Base-by-base conservation (phyloP, 2,329 filamentous ascomycete genomes). In the Hysterium pulicare region DNA sequence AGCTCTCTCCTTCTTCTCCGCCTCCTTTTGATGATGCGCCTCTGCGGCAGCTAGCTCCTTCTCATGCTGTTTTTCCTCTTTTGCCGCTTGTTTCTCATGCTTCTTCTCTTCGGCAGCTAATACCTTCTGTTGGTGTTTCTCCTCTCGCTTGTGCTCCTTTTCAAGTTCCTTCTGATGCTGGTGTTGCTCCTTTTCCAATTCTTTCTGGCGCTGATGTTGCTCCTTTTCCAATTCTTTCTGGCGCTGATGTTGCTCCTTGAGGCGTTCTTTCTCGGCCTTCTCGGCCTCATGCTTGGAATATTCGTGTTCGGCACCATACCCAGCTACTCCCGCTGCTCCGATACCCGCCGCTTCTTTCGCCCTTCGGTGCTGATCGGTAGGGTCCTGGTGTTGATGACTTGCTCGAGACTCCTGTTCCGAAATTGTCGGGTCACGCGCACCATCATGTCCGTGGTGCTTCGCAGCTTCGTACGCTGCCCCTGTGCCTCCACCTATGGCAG, bases 401-500 rank as follows among this genome's bases (percentile, higher is more conserved):
- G 22, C 23, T 30, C 4, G 28, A 21, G 42, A 20, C 9, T 46
- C 35, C 16, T 30, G 17, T 4, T 44, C 17, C 9, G 16, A 22
- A 8, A 24, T 10, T 5, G 22, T 30, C 23, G 8, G 37, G 23
- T 31, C 24, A 3, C 15, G 38, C 3, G 38, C 22, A n/a, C 20
- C 26, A 8, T 32, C 37, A 30, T 42, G 24, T 32, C 30, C 23
- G 26, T 40, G 34, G 17, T 41, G 37, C 38, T 41, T 40, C 11
- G 38, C 16, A n/a, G 33, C 22, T n/a, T 43, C 44, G 17, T 51
- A 43, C 21, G 55, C 59, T 31, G 57, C 54, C 4, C 55, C 61
- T 10, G 51, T 58, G 17, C 57, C 63, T 28, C 53, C 61, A 9
- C 47, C 61, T 1, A 63, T 19, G 10, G 57, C 59, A n/a, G 58